A percentile compares a stretch with the other conserved stretches of the same genome.
Evolutionary conservation across 805 yeast genomes (phyloP).

Genomic region (Lachancea dasiensis): DNA sequence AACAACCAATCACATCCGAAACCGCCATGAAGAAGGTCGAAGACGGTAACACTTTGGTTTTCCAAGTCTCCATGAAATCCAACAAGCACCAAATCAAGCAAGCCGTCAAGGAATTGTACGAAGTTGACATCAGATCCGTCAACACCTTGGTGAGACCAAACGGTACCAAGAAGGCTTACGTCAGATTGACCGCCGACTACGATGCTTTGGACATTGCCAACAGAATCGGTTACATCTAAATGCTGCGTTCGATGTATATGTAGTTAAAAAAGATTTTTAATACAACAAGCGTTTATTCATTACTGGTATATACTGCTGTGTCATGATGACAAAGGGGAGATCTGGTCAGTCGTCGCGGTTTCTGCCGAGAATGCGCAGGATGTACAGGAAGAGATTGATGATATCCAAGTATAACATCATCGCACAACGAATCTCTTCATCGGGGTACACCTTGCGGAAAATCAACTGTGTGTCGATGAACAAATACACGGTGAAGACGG

Average conservation of each 20-base stretch:
- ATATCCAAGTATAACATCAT: conserved; percentile 75
- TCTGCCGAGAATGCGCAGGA: conserved; percentile 55
- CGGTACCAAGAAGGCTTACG: conserved; percentile 99
- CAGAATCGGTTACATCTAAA: conserved; percentile 98
- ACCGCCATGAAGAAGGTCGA: conserved; percentile 99
- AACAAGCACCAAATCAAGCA: conserved; percentile 98
- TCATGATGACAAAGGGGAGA: background rate
- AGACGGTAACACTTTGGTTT: conserved; percentile 98
- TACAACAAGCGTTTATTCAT: conserved; percentile 10
- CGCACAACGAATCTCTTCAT: conserved; percentile 80
- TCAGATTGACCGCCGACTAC: conserved; percentile 97
- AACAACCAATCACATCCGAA: conserved; percentile 94
- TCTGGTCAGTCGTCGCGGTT: conserved; percentile 16
- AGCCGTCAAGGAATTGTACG: conserved; percentile 97
- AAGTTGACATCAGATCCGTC: conserved; percentile 88
- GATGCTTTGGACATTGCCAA: conserved; percentile 99
- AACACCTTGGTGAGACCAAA: conserved; percentile 98
- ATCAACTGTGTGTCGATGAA: conserved; percentile 77
- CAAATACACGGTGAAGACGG: conserved; percentile 64
- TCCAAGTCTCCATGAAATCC: conserved; percentile 95
- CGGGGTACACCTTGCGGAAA: conserved; percentile 68
- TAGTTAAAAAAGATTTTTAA: conserved; percentile 8
- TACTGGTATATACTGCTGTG: no score
- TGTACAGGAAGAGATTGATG: conserved; percentile 70
- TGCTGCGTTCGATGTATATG: conserved; percentile 15